A percentile compares a stretch with the other conserved stretches of the same genome.
Conservation (phyloP, 106 monocot genomes). For the Dendrobium catenatum region DNA sequence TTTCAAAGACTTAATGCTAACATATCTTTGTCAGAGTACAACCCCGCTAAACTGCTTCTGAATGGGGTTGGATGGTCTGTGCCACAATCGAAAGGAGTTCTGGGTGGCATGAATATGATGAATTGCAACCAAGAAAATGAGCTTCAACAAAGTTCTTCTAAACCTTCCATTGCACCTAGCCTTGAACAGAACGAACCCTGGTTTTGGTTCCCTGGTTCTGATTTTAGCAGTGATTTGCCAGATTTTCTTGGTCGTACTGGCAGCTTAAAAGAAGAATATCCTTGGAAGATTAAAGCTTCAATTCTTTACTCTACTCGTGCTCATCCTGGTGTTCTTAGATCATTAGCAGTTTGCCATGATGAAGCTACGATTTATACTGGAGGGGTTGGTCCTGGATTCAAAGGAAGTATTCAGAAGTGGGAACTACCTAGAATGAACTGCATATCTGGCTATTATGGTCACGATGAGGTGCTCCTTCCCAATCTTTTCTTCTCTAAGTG, state of each 20-base stretch:
- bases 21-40: slow-evolving; percentile 37
- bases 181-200: slow-evolving; percentile 48
- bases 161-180: slow-evolving; percentile 10
- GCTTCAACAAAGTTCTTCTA: slow-evolving; percentile 23
- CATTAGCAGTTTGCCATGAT: slow-evolving; percentile 62
- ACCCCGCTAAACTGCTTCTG: slow-evolving; percentile 70
- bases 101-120: slow-evolving; percentile 18
- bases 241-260: slow-evolving; percentile 60
- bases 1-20: slow-evolving; percentile 25
- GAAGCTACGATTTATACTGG: slow-evolving; percentile 78
- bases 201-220: slow-evolving; percentile 83
- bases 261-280: slow-evolving; percentile 54
- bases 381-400: slow-evolving; percentile 95
- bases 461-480: slow-evolving; percentile 76
- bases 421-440: slow-evolving; percentile 78
- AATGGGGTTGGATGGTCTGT: slow-evolving; percentile 87
- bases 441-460: slow-evolving; percentile 91
- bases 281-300: slow-evolving; percentile 87
- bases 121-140: slow-evolving; percentile 32
- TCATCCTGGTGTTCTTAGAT: slow-evolving; percentile 80
- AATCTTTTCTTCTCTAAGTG: background rate
- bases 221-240: slow-evolving; percentile 38
- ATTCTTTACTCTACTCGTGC: slow-evolving; percentile 75
- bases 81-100: slow-evolving; percentile 70
- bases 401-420: slow-evolving; percentile 95